Evolutionary conservation across 805 yeast genomes (phyloP).

Genomic region (Ogataea ramenticola): DNA sequence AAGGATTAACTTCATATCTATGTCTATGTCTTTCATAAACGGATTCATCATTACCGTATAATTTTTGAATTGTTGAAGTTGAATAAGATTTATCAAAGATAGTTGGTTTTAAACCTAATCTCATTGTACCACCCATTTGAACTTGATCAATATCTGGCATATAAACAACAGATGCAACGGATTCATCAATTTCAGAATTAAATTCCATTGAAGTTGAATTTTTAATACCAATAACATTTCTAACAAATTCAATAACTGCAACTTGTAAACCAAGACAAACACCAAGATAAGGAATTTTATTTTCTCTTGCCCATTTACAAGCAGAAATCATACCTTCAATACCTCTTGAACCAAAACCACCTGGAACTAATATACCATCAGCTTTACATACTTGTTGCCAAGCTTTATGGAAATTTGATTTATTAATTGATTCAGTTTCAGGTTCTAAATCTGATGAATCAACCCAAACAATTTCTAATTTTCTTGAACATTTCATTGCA

Average conservation of each 20-base stretch:
- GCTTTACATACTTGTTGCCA: slow-evolving; percentile 93
- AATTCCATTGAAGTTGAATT: slow-evolving; percentile 82
- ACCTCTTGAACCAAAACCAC: slow-evolving; percentile 97
- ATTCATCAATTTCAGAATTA: slow-evolving; percentile 51
- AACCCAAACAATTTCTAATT: slow-evolving; percentile 89
- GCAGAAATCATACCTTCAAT: slow-evolving; percentile 97
- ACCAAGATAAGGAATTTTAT: slow-evolving; percentile 89
- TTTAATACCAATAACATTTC: slow-evolving; percentile 64
- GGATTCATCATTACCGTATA: slow-evolving; percentile 64
- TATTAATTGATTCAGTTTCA: slow-evolving; percentile 51
- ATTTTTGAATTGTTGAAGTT: slow-evolving; percentile 54
- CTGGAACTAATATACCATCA: slow-evolving; percentile 96
- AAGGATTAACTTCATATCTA: slow-evolving; percentile 95
- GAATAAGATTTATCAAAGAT: slow-evolving; percentile 63
- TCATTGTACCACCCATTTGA: slow-evolving; percentile 97
- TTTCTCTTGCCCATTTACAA: slow-evolving; percentile 97
- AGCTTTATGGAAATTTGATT: slow-evolving; percentile 83
- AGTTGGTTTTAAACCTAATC: slow-evolving; percentile 91
- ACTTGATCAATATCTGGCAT: slow-evolving; percentile 98
- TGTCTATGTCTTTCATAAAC: slow-evolving; percentile 97
- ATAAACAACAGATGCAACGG: slow-evolving; percentile 75
- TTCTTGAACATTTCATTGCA: slow-evolving; percentile 81
- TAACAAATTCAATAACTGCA: slow-evolving; percentile 89
- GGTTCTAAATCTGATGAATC: slow-evolving; percentile 89
- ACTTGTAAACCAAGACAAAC: slow-evolving; percentile 96